Conservation (phyloP, 2,329 filamentous ascomycete species). For the Coniochaeta prunicola region DNA sequence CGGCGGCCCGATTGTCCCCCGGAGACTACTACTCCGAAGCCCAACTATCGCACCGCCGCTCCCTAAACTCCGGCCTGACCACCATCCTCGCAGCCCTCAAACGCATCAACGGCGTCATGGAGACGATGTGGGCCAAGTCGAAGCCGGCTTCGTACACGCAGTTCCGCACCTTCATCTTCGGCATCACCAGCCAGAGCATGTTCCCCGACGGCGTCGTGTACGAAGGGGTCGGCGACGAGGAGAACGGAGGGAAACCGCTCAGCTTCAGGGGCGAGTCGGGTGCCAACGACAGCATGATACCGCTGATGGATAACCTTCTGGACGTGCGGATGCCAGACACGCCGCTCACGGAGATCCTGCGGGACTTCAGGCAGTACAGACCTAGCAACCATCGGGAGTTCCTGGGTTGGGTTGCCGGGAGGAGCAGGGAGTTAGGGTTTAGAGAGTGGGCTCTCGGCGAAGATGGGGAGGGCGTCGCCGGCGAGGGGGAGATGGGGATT, state of each 20-base stretch:
- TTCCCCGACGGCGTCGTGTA: constrained; percentile 90
- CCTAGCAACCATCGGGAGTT: constrained; percentile 86
- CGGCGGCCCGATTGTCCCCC: constrained; percentile 10
- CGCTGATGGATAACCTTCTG: constrained; percentile 80
- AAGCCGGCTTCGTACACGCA: constrained; percentile 77
- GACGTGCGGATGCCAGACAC: constrained; percentile 83
- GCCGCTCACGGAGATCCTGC: constrained; percentile 78
- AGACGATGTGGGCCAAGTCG: constrained; percentile 86
- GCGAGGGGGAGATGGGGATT: constrained; percentile 15
- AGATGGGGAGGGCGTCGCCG: constrained; percentile 18
- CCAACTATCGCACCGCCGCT: constrained; percentile 32
- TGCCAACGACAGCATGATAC: constrained; percentile 91
- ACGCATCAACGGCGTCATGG: constrained; percentile 74
- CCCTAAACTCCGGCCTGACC: constrained; percentile 58
- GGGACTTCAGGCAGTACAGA: constrained; percentile 83
- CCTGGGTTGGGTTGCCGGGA: constrained; percentile 59
- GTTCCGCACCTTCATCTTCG: constrained; percentile 96
- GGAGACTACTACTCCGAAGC: constrained; percentile 22
- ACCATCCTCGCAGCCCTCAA: constrained; percentile 56
- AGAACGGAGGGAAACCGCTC: constrained; percentile 50
- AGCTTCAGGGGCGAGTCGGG: constrained; percentile 88
- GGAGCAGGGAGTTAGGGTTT: constrained; percentile 41
- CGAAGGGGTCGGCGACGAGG: constrained; percentile 64
- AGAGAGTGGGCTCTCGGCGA: constrained; percentile 49
- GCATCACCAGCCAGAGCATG: constrained; percentile 89